These are phyloP conservation scores for Ocimum tenuiflorum DNA, from an alignment of 257 asterid species.

Conservation along the genomic window DNA sequence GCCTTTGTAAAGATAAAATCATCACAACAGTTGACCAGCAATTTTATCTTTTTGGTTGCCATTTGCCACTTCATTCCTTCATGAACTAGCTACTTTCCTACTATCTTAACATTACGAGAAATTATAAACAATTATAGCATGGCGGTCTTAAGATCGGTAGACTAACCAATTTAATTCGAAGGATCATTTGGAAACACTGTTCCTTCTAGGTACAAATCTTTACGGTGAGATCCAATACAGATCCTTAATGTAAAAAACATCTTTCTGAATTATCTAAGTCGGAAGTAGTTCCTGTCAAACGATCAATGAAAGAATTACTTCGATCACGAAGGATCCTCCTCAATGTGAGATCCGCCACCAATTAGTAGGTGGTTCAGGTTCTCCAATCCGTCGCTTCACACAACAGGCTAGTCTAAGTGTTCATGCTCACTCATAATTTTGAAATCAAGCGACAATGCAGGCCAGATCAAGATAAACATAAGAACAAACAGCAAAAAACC, in stretches of 20 bases:
- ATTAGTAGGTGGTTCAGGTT: constrained; percentile 5
- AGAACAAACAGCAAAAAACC: background rate
- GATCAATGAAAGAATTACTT: constrained; percentile 3
- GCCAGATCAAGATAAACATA: constrained; percentile 9
- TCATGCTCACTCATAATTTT: background rate
- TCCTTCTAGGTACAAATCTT: background rate
- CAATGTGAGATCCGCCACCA: background rate
- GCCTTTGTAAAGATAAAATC: background rate
- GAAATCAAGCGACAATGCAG: background rate
- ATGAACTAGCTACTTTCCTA: background rate
- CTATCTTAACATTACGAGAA: background rate
- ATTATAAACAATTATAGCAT: background rate
- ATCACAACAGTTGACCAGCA: background rate
- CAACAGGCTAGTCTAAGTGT: background rate
- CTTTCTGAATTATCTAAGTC: constrained; percentile 10
- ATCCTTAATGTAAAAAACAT: background rate
- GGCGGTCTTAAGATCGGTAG: background rate
- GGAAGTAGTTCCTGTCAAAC: background rate
- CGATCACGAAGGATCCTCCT: background rate
- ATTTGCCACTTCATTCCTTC: background rate
- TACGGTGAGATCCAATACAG: constrained; percentile 14
- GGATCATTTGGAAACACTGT: background rate
- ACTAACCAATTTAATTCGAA: background rate
- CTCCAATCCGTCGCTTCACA: background rate
- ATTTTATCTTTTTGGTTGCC: background rate